Percentiles rank a stretch among this genome's conserved stretches.
These are phyloP conservation scores for Capronia coronata DNA, from an alignment of 2,329 filamentous ascomycete species.

Conservation along the genomic window DNA sequence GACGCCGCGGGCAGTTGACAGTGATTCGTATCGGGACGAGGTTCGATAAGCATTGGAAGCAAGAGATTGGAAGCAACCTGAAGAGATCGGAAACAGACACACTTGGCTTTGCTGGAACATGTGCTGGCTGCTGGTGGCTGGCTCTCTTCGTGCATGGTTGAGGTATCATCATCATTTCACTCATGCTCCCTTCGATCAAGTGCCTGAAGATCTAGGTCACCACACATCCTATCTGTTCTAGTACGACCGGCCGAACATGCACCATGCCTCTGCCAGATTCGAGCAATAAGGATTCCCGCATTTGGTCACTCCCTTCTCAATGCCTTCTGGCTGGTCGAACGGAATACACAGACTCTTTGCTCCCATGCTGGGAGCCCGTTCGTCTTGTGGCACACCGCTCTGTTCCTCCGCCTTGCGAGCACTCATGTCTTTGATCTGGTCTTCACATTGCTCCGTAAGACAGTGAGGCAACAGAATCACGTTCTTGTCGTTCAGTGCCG, in stretches of 20 bases:
- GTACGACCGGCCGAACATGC: slow-evolving; percentile 72
- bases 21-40: background rate
- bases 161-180: slow-evolving; percentile 3
- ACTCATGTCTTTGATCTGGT: slow-evolving; percentile 88
- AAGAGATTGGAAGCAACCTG: background rate
- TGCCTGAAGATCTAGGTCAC: background rate
- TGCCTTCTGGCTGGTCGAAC: slow-evolving; percentile 77
- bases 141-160: slow-evolving; percentile 8
- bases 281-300: slow-evolving; percentile 86
- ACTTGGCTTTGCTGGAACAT: background rate
- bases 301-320: slow-evolving; percentile 75
- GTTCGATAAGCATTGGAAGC: background rate
- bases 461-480: slow-evolving; percentile 90
- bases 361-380: slow-evolving; percentile 66
- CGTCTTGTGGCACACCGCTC: slow-evolving; percentile 65
- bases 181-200: slow-evolving; percentile 1
- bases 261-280: slow-evolving; percentile 72
- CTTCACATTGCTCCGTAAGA: slow-evolving; percentile 75
- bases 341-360: slow-evolving; percentile 72
- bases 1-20: background rate
- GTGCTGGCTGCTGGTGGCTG: too few species aligned
- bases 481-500: slow-evolving; percentile 85
- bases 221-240: slow-evolving; percentile 13
- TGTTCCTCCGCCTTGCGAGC: slow-evolving; percentile 59
- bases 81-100: background rate